These are phyloP conservation scores for Zoysia matrella DNA, from an alignment of 202 grass and related monocot species.

Conservation along the genomic window DNA sequence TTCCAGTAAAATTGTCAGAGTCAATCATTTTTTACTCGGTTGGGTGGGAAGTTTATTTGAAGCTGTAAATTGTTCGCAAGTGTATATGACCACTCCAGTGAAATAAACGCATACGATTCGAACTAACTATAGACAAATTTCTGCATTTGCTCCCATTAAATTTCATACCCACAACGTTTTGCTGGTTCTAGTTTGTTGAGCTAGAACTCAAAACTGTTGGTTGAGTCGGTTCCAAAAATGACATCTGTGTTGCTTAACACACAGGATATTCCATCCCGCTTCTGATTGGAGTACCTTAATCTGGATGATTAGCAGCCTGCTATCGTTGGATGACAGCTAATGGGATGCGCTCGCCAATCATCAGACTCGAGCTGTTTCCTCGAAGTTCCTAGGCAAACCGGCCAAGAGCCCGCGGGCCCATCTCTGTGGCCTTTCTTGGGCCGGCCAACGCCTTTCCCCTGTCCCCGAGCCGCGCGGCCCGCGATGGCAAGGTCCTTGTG, in stretches of 20 bases:
- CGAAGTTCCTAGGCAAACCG: constrained; percentile 29
- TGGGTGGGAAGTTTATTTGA: constrained; percentile 17
- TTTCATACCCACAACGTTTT: background rate
- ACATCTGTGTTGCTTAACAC: background rate
- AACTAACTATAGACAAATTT: background rate
- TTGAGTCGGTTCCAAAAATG: background rate
- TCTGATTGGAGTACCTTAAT: background rate
- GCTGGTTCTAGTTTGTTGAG: background rate
- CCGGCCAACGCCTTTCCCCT: background rate
- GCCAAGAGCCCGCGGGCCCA: constrained; percentile 12
- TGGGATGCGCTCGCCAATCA: background rate
- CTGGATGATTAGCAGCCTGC: background rate
- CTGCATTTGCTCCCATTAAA: background rate
- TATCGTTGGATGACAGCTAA: background rate
- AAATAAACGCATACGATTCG: constrained; percentile 8
- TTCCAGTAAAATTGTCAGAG: background rate
- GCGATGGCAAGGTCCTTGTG: background rate
- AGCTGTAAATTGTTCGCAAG: constrained; percentile 40
- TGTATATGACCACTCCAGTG: constrained; percentile 6
- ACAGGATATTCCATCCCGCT: background rate
- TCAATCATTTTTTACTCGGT: background rate
- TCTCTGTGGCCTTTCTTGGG: constrained; percentile 22
- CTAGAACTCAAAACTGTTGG: background rate
- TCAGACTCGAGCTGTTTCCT: background rate
- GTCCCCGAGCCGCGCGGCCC: background rate